phyloP scores from a whole-genome alignment of 257 asterid species.

The Gardenia jasminoides region DNA sequence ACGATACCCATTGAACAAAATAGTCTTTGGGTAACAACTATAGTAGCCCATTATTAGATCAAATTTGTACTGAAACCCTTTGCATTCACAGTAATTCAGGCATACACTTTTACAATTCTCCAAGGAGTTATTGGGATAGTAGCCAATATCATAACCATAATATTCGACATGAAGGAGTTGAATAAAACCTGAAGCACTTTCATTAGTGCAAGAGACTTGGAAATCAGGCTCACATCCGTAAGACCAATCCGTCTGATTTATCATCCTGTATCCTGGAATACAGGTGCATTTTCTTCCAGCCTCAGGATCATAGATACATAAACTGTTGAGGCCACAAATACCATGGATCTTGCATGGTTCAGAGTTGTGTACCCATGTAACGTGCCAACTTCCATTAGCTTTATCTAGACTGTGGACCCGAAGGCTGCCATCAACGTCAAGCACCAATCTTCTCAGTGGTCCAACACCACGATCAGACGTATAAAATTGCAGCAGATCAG shows the following conservation, averaged over 20 bases:
- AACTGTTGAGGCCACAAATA: slow-evolving; percentile 37
- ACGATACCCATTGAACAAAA: slow-evolving; percentile 31
- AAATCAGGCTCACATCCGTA: slow-evolving; percentile 40
- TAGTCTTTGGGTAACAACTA: slow-evolving; percentile 28
- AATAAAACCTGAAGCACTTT: slow-evolving; percentile 6
- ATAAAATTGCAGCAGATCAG: slow-evolving; percentile 11
- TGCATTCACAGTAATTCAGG: slow-evolving; percentile 28
- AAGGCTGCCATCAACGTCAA: slow-evolving; percentile 35
- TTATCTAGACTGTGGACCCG: slow-evolving; percentile 33
- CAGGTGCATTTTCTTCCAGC: slow-evolving; percentile 34
- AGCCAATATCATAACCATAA: slow-evolving; percentile 38
- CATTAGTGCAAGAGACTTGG: slow-evolving; percentile 16
- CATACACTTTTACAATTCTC: slow-evolving; percentile 28
- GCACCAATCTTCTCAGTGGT: slow-evolving; percentile 23
- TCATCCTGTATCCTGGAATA: slow-evolving; percentile 31
- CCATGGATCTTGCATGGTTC: slow-evolving; percentile 37
- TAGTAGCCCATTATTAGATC: not conserved
- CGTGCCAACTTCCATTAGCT: slow-evolving; percentile 20
- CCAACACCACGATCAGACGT: slow-evolving; percentile 24
- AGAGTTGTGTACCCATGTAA: slow-evolving; percentile 33
- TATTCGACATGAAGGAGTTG: slow-evolving; percentile 28
- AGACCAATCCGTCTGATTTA: slow-evolving; percentile 32
- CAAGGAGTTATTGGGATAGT: slow-evolving; percentile 16
- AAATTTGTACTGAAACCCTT: slow-evolving; percentile 37
- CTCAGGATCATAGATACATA: slow-evolving; percentile 25